phyloP scores from a whole-genome alignment of 345 rosid genomes.

The Hibiscus tridactylites region DNA sequence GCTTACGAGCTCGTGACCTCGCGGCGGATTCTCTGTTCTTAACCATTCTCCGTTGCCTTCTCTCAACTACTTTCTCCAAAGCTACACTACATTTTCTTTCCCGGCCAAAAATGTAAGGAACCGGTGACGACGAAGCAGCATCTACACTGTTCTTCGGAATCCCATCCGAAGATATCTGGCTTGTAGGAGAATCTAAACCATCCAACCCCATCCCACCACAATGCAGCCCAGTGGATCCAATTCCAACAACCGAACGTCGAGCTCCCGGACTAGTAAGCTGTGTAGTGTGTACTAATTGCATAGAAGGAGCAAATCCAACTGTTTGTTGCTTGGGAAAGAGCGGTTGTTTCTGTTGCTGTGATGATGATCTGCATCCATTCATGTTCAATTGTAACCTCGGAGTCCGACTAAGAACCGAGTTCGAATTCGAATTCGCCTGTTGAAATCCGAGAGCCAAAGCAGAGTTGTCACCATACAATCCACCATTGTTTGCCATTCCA shows the following conservation, averaged over 20 bases:
- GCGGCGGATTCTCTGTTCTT: slow-evolving; percentile 98
- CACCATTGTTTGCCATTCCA: slow-evolving; percentile 31
- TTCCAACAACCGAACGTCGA: slow-evolving; percentile 31
- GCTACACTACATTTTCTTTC: slow-evolving; percentile 59
- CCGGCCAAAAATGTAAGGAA: slow-evolving; percentile 61
- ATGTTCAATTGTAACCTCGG: slow-evolving; percentile 37
- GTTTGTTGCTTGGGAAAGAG: slow-evolving; percentile 59
- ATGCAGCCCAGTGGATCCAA: slow-evolving; percentile 29
- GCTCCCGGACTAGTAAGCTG: slow-evolving; percentile 37
- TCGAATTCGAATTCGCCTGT: slow-evolving; percentile 41
- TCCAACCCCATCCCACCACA: slow-evolving; percentile 33
- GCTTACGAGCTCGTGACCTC: slow-evolving; percentile 94
- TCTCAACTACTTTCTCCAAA: slow-evolving; percentile 82
- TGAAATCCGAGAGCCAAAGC: slow-evolving; percentile 46
- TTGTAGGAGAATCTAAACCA: slow-evolving; percentile 59
- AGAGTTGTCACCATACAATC: slow-evolving; percentile 37
- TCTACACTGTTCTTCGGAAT: slow-evolving; percentile 48
- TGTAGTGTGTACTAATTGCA: slow-evolving; percentile 24
- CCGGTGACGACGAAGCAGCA: slow-evolving; percentile 58
- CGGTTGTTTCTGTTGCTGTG: slow-evolving; percentile 22
- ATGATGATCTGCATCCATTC: slow-evolving; percentile 32
- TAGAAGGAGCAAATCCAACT: slow-evolving; percentile 46
- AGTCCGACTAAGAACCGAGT: slow-evolving; percentile 33
- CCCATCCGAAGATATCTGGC: slow-evolving; percentile 42
- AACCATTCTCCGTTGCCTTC: slow-evolving; percentile 97